Base-by-base conservation (phyloP, 1,139 yeast genomes). In the Candida freyschussii region DNA sequence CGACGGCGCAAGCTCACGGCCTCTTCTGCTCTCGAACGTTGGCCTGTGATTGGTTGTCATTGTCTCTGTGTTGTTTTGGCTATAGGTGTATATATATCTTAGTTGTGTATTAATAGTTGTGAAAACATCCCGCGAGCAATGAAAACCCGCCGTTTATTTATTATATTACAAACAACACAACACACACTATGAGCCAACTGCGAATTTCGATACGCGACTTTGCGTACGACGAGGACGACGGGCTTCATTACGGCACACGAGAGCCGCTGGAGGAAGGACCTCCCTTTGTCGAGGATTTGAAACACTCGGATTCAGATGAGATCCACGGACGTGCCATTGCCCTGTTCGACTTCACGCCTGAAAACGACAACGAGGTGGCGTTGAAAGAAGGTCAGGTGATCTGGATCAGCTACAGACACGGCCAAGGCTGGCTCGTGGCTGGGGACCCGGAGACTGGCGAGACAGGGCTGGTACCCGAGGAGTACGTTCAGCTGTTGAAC, bases 351-450 rank as follows among this genome's bases (percentile, higher is more conserved):
- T 91, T 91, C 55, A 68, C 64, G 20, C 96, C 98, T 0, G 97
- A 91, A 55, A 91, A 91, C 57, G 96, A 86, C 48, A 91, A 91
- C 56, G 99, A 91, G 52, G 77, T 89, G 33, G 76, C 72, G 11
- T 62, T 91, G 25, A 59, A 58, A 7, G 95, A 83, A 49, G 95
- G 96, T 24, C 97, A 91, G 58, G 59, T 75, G 13, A 75, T 93
- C 4, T 81, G 91, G 75, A 82, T 91, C 20, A 77, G 82, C 39
- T 89, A 89, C 57, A 73, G 95, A 42, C 96, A 91, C 56, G 97
- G 97, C 14, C 96, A 91, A 56, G 99, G 99, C 6, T 91, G 98
- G 99, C 68, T 93, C 5, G 97, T 91, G 30, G 97, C 97, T 0
- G 85, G 80, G 47, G 89, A 84, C 52, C 82, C 87, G 0, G 68